Evolutionary conservation across 1,139 yeast genomes (phyloP).

Genomic region (Scheffersomyces illinoinensis): DNA sequence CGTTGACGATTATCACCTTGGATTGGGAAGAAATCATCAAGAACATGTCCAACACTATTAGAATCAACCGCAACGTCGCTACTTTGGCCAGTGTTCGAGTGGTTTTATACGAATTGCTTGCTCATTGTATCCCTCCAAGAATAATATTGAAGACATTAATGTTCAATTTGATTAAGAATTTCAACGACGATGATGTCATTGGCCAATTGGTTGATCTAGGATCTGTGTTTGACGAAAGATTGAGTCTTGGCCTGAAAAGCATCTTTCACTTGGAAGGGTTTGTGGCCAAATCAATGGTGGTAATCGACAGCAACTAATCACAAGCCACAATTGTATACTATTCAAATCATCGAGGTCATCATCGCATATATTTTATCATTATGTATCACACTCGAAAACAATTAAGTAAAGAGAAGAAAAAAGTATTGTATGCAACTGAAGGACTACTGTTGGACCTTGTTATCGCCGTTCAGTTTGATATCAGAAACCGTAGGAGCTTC

Average conservation of each 20-base stretch:
- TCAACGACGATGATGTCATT: constrained; percentile 35
- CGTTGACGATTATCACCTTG: constrained; percentile 47
- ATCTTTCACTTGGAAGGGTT: constrained; percentile 96
- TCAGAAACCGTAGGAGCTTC: constrained; percentile 12
- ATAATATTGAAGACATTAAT: constrained; percentile 69
- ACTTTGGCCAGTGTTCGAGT: constrained; percentile 73
- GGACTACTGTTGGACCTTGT: constrained; percentile 33
- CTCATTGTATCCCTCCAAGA: constrained; percentile 92
- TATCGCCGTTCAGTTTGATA: constrained; percentile 18
- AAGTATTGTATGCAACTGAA: neutral
- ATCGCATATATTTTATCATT: neutral
- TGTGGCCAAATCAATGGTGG: constrained; percentile 82
- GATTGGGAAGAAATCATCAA: constrained; percentile 88
- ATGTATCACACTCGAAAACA: constrained; percentile 10
- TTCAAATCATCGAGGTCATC: neutral
- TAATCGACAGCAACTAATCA: constrained; percentile 13
- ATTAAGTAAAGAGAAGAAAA: neutral
- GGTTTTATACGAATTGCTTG: constrained; percentile 75
- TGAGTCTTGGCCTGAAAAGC: constrained; percentile 82
- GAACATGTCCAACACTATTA: constrained; percentile 61
- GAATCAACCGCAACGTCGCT: constrained; percentile 66
- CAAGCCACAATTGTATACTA: neutral
- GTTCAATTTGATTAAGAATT: constrained; percentile 51
- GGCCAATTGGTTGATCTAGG: constrained; percentile 64
- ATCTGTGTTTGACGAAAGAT: constrained; percentile 81